phyloP scores from a whole-genome alignment of 148 eudicot genomes.

The Agrostemma githago region DNA sequence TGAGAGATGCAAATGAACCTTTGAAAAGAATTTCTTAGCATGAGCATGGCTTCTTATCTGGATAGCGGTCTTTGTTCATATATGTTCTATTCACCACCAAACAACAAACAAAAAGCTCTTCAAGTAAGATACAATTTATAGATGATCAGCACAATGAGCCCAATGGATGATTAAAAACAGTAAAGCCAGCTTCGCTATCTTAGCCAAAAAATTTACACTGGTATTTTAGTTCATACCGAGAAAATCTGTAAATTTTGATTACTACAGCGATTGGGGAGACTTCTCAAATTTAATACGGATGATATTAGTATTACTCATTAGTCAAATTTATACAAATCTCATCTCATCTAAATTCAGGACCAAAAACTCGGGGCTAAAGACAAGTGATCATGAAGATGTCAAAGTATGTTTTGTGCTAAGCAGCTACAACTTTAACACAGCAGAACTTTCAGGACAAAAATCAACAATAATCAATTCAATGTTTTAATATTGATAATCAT shows the following conservation, averaged over 20 bases:
- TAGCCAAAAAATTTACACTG: background rate
- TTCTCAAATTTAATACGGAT: background rate
- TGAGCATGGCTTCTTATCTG: too few relatives aligned
- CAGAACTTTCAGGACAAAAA: background rate
- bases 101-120: too few relatives aligned
- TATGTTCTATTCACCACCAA: too few relatives aligned
- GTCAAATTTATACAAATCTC: background rate
- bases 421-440: too few relatives aligned
- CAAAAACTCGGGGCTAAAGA: background rate
- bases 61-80: too few relatives aligned
- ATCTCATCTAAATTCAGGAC: background rate
- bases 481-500: background rate
- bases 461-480: background rate
- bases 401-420: background rate
- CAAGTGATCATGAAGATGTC: background rate
- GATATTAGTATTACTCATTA: background rate
- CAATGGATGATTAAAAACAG: conserved; percentile 12
- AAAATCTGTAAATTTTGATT: background rate
- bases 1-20: conserved; percentile 68
- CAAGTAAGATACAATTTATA: conserved; percentile 31
- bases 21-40: conserved; percentile 95
- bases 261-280: background rate
- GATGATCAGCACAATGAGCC: conserved; percentile 12
- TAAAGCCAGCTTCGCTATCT: background rate
- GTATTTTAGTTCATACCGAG: background rate